Percentiles rank a stretch among this genome's conserved stretches.
phyloP scores from a whole-genome alignment of 1,139 yeast genomes.

The Wickerhamiella infanticola region DNA sequence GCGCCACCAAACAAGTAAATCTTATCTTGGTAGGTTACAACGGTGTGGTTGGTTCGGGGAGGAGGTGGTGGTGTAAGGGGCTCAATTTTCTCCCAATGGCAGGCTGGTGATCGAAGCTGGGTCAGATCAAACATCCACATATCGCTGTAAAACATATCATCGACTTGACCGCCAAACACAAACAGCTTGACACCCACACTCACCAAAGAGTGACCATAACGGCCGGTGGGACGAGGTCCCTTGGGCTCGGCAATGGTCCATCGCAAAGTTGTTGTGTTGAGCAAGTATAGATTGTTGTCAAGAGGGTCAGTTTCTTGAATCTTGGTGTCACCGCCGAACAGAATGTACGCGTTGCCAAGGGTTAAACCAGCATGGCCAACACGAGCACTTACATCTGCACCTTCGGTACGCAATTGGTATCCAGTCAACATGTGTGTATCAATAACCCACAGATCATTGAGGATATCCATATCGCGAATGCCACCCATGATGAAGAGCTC shows the following conservation, averaged over 20 bases:
- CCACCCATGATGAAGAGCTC: slow-evolving; percentile 92
- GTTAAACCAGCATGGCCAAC: slow-evolving; percentile 91
- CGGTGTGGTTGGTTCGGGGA: slow-evolving; percentile 81
- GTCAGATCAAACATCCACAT: slow-evolving; percentile 76
- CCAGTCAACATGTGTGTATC: slow-evolving; percentile 35
- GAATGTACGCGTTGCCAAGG: slow-evolving; percentile 88
- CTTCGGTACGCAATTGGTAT: slow-evolving; percentile 48
- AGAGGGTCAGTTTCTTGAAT: slow-evolving; percentile 60
- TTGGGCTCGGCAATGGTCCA: slow-evolving; percentile 82
- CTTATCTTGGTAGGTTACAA: slow-evolving; percentile 65
- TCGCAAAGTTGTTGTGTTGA: slow-evolving; percentile 76
- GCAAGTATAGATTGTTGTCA: slow-evolving; percentile 78
- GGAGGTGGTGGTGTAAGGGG: slow-evolving; percentile 48
- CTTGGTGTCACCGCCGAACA: slow-evolving; percentile 94
- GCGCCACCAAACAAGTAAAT: slow-evolving; percentile 91
- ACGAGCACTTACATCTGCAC: slow-evolving; percentile 78
- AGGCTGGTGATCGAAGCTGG: slow-evolving; percentile 68
- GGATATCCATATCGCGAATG: slow-evolving; percentile 77
- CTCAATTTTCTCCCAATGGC: slow-evolving; percentile 61
- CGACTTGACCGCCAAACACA: slow-evolving; percentile 92
- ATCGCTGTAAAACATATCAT: slow-evolving; percentile 74
- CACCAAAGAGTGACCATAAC: slow-evolving; percentile 81
- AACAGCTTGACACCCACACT: slow-evolving; percentile 59
- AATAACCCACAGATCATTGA: slow-evolving; percentile 81
- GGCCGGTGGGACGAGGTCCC: slow-evolving; percentile 74